Base-by-base conservation (phyloP, 2,329 filamentous ascomycete species). In the Ilyonectria sp. region DNA sequence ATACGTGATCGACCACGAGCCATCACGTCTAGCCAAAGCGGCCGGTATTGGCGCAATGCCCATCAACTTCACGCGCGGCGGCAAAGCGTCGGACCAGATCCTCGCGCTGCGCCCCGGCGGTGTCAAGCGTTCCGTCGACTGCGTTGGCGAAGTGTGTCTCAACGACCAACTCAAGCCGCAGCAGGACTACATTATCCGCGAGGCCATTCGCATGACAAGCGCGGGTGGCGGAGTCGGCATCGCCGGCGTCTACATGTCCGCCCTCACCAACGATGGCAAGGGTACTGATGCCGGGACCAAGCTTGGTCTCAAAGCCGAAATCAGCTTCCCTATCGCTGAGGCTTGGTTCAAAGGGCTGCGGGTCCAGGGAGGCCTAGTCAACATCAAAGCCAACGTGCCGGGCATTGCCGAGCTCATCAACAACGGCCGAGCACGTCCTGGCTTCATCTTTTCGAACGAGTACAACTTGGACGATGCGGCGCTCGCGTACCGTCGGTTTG, bases 71-170 rank as follows among this genome's bases (percentile, higher is more conserved):
- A 69, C 66, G 1, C 56, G 56, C 9, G 56, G 56, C 1, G 44
- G 56, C 15, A 49, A 59, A 4, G 69, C 69, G 2, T 71, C 69
- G 1, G 69, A 69, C 0, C 69, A 71, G 46, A 69, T 71, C 7
- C 57, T 71, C 8, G 66, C 60, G 1, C 21, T 69, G 0, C 44
- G 57, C 2, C 69, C 69, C 0, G 26, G 31, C 1, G 63, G 69
- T 4, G 67, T 71, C 11, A 64, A 35, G 6, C 43, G 69, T 1
- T 15, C 60, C 1, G 40, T 71, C 5, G 63, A 71, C 19, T 69
- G 57, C 2, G 60, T 70, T 1, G 63, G 67, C 0, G 57, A 70
- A 13, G 60, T 68, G 26, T 60, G 60, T 0, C 43, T 71, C 3
- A 71, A 61, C 1, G 67, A 68, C 0, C 35, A 55, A 1, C 44